Evolutionary conservation across 2,329 filamentous ascomycete species (phyloP).

Genomic region (Talaromyces atroroseus): DNA sequence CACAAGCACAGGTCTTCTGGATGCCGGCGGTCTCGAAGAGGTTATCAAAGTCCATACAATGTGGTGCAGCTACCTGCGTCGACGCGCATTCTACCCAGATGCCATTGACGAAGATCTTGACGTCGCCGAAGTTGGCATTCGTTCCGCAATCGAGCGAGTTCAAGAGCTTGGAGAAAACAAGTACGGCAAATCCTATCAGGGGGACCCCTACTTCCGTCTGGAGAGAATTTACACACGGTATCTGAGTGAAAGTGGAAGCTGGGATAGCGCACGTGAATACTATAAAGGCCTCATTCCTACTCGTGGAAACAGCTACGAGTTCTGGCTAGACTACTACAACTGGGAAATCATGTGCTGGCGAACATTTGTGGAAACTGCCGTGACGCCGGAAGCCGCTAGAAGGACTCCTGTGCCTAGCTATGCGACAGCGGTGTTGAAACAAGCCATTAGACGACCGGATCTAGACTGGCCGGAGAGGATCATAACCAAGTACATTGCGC

Average conservation of each 20-base stretch:
- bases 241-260: slow-evolving; percentile 72
- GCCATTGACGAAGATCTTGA: slow-evolving; percentile 78
- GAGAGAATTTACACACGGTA: slow-evolving; percentile 92
- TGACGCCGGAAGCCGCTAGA: slow-evolving; percentile 48
- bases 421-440: slow-evolving; percentile 70
- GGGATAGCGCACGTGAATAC: slow-evolving; percentile 68
- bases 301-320: slow-evolving; percentile 76
- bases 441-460: slow-evolving; percentile 55
- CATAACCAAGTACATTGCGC: slow-evolving; percentile 42
- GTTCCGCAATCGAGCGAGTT: slow-evolving; percentile 79
- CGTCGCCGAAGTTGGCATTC: slow-evolving; percentile 82
- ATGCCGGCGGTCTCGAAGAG: slow-evolving; percentile 78
- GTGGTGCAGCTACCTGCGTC: slow-evolving; percentile 91
- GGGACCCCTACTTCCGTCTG: slow-evolving; percentile 83
- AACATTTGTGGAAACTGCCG: slow-evolving; percentile 50
- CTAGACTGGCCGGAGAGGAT: slow-evolving; percentile 49
- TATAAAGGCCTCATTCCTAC: slow-evolving; percentile 68
- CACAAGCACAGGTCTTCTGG: slow-evolving; percentile 76
- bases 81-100: slow-evolving; percentile 69
- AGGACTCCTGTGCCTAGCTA: slow-evolving; percentile 61
- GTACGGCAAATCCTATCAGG: slow-evolving; percentile 69
- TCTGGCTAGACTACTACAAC: slow-evolving; percentile 87
- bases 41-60: slow-evolving; percentile 86
- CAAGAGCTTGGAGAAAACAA: slow-evolving; percentile 70
- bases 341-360: slow-evolving; percentile 80